These are phyloP conservation scores for Pisolithus tinctorius DNA, from an alignment of 768 basidiomycete species.

Conservation along the genomic window DNA sequence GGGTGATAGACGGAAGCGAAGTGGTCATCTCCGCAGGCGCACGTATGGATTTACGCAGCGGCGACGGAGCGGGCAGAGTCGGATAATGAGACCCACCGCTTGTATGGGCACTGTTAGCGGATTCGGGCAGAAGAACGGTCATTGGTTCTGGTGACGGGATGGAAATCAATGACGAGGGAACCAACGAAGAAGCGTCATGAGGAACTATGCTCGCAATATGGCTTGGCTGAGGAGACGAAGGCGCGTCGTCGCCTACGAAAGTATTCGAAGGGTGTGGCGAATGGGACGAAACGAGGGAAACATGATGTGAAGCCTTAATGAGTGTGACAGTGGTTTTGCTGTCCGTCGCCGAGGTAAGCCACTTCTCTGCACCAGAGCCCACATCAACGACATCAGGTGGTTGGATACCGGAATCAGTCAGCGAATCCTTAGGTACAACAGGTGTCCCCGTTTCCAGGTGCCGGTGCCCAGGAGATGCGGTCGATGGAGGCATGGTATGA, in stretches of 20 bases:
- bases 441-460: not conserved
- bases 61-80: slow-evolving; percentile 59
- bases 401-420: not conserved
- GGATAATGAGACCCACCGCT: slow-evolving; percentile 44
- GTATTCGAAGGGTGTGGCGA: slow-evolving; percentile 1
- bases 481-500: slow-evolving; percentile 1
- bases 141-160: slow-evolving; percentile 12
- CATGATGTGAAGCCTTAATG: slow-evolving; percentile 31
- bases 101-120: slow-evolving; percentile 30
- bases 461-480: not conserved
- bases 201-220: slow-evolving; percentile 9
- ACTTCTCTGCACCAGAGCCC: slow-evolving; percentile 5
- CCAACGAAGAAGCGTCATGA: slow-evolving; percentile 19
- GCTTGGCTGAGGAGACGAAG: slow-evolving; percentile 10
- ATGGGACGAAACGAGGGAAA: slow-evolving; percentile 31
- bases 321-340: slow-evolving; percentile 26
- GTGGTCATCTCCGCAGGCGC: slow-evolving; percentile 37
- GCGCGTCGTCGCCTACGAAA: slow-evolving; percentile 9
- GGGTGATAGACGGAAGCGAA: slow-evolving; percentile 30
- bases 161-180: slow-evolving; percentile 7
- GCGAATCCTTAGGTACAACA: not conserved
- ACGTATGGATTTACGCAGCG: slow-evolving; percentile 63
- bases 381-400: not conserved
- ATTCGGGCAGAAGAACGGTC: slow-evolving; percentile 28
- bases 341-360: slow-evolving; percentile 11